Conservation (phyloP, 306 rosid genomes). For the Urtica urens region DNA sequence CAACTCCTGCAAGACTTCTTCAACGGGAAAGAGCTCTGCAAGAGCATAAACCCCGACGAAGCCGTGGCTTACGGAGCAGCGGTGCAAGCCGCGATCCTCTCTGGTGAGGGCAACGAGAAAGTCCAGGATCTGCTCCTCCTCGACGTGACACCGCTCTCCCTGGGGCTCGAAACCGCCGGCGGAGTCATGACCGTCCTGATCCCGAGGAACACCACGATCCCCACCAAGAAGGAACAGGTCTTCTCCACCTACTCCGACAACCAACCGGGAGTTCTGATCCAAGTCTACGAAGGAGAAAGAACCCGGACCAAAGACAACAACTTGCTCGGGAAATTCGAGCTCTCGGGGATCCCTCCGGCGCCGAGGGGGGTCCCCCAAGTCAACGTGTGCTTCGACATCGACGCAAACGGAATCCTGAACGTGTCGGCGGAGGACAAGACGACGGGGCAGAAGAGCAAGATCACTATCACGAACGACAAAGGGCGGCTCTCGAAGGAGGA, state of each 20-base stretch:
- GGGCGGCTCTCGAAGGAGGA: conserved; percentile 24
- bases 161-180: conserved; percentile 28
- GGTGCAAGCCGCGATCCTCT: conserved; percentile 30
- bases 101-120: conserved; percentile 30
- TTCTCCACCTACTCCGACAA: conserved; percentile 17
- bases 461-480: conserved; percentile 27
- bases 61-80: conserved; percentile 35
- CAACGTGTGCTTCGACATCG: conserved; percentile 24
- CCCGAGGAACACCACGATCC: conserved; percentile 33
- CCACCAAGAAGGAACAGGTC: conserved; percentile 19
- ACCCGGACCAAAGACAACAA: conserved; percentile 21
- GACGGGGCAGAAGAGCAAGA: conserved; percentile 29
- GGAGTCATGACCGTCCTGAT: conserved; percentile 27
- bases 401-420: conserved; percentile 31
- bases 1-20: conserved; percentile 28
- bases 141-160: conserved; percentile 31
- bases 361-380: conserved; percentile 27
- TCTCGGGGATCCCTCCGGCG: conserved; percentile 26
- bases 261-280: conserved; percentile 20
- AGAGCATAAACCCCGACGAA: conserved; percentile 36
- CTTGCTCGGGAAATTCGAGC: conserved; percentile 26
- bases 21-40: conserved; percentile 33
- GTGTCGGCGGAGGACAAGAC: conserved; percentile 34
- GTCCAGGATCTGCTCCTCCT: conserved; percentile 25
- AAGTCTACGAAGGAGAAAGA: conserved; percentile 31